Percentiles rank a stretch among this genome's conserved stretches.
These are phyloP conservation scores for Margaritispora aquatica DNA, from an alignment of 495 filamentous ascomycete genomes.

Conservation along the genomic window DNA sequence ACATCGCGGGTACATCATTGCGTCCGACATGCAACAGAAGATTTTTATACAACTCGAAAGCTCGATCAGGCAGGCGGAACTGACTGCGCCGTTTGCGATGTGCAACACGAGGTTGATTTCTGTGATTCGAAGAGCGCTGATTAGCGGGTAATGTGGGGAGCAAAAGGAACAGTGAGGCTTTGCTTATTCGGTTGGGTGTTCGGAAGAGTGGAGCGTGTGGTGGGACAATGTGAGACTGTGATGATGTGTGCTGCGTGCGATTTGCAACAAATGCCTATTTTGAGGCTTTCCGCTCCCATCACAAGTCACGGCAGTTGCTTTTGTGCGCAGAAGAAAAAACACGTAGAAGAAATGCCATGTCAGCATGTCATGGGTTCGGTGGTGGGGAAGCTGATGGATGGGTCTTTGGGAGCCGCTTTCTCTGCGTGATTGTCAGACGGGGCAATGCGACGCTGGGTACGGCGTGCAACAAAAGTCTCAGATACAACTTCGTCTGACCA, in stretches of 20 bases:
- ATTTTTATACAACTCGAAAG: not conserved
- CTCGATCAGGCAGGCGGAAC: not conserved
- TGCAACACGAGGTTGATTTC: not conserved
- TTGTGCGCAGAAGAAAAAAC: no score
- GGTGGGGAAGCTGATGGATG: no score
- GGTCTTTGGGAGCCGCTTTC: no score
- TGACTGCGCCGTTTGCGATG: not conserved
- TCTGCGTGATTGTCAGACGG: no score
- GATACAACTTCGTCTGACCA: no score
- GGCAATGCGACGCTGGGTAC: not conserved
- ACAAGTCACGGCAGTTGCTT: no score
- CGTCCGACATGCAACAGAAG: not conserved
- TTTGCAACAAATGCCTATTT: not conserved
- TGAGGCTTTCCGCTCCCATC: no score
- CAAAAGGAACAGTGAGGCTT: not conserved
- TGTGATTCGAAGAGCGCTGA: not conserved
- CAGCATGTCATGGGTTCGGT: no score
- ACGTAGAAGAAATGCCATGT: no score
- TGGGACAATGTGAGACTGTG: not conserved
- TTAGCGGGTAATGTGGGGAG: not conserved
- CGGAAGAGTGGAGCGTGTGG: not conserved
- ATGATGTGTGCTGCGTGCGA: not conserved
- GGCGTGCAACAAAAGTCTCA: no score
- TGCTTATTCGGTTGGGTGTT: no score
- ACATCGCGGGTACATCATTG: not conserved